Base-by-base conservation (phyloP, 805 yeast species). In the Sugiyamaella qingdaonensis region DNA sequence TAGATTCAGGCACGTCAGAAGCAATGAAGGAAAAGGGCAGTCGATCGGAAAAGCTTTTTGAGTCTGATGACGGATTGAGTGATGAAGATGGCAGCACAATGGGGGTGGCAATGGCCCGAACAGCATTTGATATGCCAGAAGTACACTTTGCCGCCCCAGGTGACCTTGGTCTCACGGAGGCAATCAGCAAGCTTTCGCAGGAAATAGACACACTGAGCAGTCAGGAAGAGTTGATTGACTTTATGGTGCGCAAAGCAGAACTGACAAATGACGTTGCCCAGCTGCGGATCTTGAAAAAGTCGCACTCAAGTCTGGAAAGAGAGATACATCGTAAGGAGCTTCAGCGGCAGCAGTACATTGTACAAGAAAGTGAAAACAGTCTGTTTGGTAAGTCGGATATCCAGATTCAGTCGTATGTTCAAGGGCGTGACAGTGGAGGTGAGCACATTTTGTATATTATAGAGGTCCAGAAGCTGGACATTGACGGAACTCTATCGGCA, bases 321-420 rank as follows among this genome's bases (percentile, higher is more conserved):
- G 97, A 91, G 62, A 76, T 89, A n/a, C 80, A 80, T 47, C 66
- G 82, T 2, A 86, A 86, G 59, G 91, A 87, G 61, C 70, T 86
- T 34, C 85, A 86, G 56, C 80, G 80, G 55, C 95, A 88, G 58
- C 96, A 88, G 64, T 84, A 81, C 60, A 78, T 86, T 49, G 87
- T 90, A 1, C 95, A 88, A 63, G 95, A 88, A 58, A 85, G 80
- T 61, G 92, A 86, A 39, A 86, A 85, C 64, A 83, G 88, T 58
- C 73, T 91, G 47, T 89, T 71, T 63, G 88, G 85, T 0, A 58
- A 65, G 29, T 61, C 68, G 7, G 49, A 54, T 10, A 56, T 68
- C 19, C 52, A 57, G 1, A 79, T 80, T 39, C 73, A 68, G 29
- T 71, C 78, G 0, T 76, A 75, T 60, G 76, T 86, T 9, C 80